Conservation (phyloP, 805 yeast species). For the Wickerhamiella parazyma region DNA sequence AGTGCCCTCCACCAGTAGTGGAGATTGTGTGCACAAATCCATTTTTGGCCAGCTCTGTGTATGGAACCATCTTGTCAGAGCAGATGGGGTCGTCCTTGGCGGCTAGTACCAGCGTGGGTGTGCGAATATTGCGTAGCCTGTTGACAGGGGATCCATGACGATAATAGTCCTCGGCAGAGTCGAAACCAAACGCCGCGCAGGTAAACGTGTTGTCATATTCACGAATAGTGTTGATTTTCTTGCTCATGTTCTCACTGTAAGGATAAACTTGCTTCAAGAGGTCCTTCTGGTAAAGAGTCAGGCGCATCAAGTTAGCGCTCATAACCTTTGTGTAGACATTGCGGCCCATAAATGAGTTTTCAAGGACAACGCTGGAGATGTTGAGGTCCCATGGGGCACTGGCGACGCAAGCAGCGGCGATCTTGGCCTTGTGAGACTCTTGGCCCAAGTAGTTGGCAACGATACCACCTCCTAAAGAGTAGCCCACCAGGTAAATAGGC, state of each 20-base stretch:
- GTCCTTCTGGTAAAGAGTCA: constrained; percentile 33
- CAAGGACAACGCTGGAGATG: constrained; percentile 35
- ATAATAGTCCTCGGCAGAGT: constrained; percentile 52
- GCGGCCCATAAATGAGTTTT: constrained; percentile 31
- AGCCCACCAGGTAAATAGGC: constrained; percentile 57
- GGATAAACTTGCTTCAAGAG: constrained; percentile 24
- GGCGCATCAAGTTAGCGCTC: constrained; percentile 33
- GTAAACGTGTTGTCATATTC: constrained; percentile 59
- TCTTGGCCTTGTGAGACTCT: constrained; percentile 30
- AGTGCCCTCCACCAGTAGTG: constrained; percentile 65
- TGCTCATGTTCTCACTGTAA: constrained; percentile 17
- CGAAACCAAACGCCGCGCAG: constrained; percentile 51
- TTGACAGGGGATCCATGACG: constrained; percentile 44
- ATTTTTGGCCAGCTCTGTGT: constrained; percentile 35
- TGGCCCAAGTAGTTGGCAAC: constrained; percentile 62
- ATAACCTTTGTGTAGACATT: constrained; percentile 38
- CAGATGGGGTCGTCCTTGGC: constrained; percentile 67
- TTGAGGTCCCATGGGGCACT: constrained; percentile 66
- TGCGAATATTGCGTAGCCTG: constrained; percentile 37
- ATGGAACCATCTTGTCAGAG: constrained; percentile 40
- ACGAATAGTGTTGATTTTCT: constrained; percentile 25
- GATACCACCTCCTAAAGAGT: constrained; percentile 66
- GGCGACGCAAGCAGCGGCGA: constrained; percentile 45
- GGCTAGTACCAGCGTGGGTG: constrained; percentile 52
- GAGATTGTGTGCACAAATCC: constrained; percentile 47